Base-by-base conservation (phyloP, 2,329 filamentous ascomycete species). In the Trichocomaceae sp. region DNA sequence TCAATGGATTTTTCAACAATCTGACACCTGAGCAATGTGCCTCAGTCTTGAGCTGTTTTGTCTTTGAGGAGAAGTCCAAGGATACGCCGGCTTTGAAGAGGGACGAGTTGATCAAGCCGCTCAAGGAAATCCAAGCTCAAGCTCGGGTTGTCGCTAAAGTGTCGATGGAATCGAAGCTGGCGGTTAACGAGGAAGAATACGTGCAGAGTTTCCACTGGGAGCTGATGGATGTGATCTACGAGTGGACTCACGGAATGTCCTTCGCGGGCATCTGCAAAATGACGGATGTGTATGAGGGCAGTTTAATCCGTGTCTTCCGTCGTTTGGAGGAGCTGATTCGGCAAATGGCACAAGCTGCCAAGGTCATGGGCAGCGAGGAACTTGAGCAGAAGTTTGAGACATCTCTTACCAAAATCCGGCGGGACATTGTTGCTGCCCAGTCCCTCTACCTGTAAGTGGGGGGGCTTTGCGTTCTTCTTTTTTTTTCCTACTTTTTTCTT, bases 221-320 rank as follows among this genome's bases (percentile, higher is more conserved):
- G 76, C 78, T 99, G 50, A 97, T 99, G 92, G 92, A 96, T 67
- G 93, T 96, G 35, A 91, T 99, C 3, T 88, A 85, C 66, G 82
- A 87, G 5, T 99, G 93, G 93, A 86, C 90, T 5, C 87, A 93
- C 62, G 93, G 92, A 49, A 87, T 87, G 62, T 84, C 88, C 0
- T 99, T 99, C 76, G 84, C 88, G 0, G 85, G 96, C 63, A 96
- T 99, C 59, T 97, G 93, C 75, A 95, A 95, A 89, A 96, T 99
- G 91, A 97, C 93, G 26, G 92, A 96, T 64, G 89, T 92, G 26
- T 99, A 96, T 72, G 93, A 99, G 76, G 93, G 93, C 57, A 96
- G 90, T 56, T 77, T 99, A 58, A 97, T 99, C 64, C 90, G 93
- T 48, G 84, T 96, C 39, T 99, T 99, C 83, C 87, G 93, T 53